Percentiles rank a stretch among this genome's conserved stretches.
phyloP scores from a whole-genome alignment of 441 rosid genomes.

The Macaranga tanarius region DNA sequence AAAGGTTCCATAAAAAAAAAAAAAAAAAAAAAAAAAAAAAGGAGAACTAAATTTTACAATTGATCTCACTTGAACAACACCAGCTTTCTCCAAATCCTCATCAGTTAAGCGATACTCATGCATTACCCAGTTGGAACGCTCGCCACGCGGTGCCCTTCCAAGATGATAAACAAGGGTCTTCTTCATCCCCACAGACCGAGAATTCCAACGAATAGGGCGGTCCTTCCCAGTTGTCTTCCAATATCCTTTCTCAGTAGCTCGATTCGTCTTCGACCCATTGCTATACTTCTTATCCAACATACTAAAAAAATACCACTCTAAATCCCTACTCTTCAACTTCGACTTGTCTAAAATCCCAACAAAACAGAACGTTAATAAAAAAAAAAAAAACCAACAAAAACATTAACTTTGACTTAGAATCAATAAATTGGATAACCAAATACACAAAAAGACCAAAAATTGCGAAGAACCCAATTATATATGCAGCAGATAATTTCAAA shows the following conservation, averaged over 20 bases:
- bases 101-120: conserved; percentile 89
- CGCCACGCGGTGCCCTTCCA: conserved; percentile 91
- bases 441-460: neutral
- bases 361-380: no score
- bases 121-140: conserved; percentile 95
- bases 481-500: neutral
- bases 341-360: conserved; percentile 53
- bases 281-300: conserved; percentile 77
- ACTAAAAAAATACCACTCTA: conserved; percentile 97
- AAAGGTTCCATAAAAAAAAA: no score
- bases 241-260: conserved; percentile 95
- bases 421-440: no score
- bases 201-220: conserved; percentile 49
- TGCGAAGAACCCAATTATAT: neutral
- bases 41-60: neutral
- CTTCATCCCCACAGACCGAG: conserved; percentile 76
- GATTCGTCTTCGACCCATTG: conserved; percentile 81
- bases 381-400: neutral
- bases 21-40: no score
- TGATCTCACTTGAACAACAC: conserved; percentile 60
- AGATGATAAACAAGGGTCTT: conserved; percentile 90
- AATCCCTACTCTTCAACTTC: conserved; percentile 81
- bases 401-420: neutral
- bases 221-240: conserved; percentile 99
- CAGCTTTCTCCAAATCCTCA: conserved; percentile 62